These are phyloP conservation scores for Pseudevernia furfuracea DNA, from an alignment of 495 filamentous ascomycete genomes.

Conservation along the genomic window DNA sequence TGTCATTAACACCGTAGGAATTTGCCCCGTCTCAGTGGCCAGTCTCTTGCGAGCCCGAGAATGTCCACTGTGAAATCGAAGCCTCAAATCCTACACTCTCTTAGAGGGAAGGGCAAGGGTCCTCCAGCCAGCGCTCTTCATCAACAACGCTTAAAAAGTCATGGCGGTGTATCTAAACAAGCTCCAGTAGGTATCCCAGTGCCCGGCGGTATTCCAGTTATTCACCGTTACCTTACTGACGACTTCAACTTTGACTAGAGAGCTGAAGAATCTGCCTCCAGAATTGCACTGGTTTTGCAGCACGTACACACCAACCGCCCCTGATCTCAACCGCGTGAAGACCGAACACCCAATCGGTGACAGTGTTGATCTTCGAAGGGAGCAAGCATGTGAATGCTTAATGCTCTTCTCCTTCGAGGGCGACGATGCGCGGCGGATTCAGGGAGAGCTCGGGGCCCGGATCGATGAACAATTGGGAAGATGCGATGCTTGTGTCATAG, in stretches of 20 bases:
- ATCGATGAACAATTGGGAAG: constrained; percentile 50
- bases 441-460: constrained; percentile 49
- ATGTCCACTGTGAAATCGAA: constrained; percentile 1
- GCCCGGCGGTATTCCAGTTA: neutral
- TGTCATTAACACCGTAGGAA: neutral
- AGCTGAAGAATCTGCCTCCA: constrained; percentile 19
- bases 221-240: neutral
- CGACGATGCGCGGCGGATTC: constrained; percentile 51
- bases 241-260: constrained; percentile 7
- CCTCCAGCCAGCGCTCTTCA: neutral
- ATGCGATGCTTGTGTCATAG: constrained; percentile 73
- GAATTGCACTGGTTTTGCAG: constrained; percentile 28
- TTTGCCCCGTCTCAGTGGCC: neutral
- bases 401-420: constrained; percentile 60
- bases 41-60: neutral
- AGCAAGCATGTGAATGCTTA: constrained; percentile 54
- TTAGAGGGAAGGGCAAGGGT: neutral
- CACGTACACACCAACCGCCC: neutral
- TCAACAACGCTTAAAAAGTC: neutral
- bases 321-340: constrained; percentile 7
- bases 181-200: constrained; percentile 19
- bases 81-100: neutral
- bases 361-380: constrained; percentile 44
- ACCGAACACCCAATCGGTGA: constrained; percentile 30
- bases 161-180: constrained; percentile 24